Conservation (phyloP, 139 green algal genomes). For the Parachlorella kessleri region DNA sequence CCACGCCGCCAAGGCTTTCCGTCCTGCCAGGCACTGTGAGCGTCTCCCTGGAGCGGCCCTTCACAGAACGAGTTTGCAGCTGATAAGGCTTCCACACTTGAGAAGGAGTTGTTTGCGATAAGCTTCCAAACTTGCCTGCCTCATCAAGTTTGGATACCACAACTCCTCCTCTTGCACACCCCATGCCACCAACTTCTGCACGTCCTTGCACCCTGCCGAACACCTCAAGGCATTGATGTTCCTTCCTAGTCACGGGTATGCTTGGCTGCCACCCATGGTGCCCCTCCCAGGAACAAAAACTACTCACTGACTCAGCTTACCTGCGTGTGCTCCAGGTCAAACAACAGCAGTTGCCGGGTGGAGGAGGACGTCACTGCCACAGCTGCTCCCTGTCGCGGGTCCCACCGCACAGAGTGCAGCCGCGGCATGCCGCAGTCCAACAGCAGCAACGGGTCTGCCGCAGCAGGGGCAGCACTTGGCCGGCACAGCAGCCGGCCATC, state of each 20-base stretch:
- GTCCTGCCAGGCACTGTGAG: background rate
- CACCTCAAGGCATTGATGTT: no score
- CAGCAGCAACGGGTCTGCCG: conserved; percentile 23
- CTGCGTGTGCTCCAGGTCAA: conserved; percentile 41
- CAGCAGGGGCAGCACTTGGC: background rate
- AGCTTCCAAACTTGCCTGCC: no score
- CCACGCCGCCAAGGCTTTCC: background rate
- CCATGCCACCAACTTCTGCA: no score
- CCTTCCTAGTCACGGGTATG: no score
- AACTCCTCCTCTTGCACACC: no score
- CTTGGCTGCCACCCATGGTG: background rate
- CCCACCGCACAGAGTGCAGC: conserved; percentile 35
- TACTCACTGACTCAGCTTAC: background rate
- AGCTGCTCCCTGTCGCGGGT: conserved; percentile 28
- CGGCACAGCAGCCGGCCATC: background rate
- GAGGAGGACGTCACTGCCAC: conserved; percentile 16
- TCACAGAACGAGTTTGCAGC: no score
- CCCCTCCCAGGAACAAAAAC: background rate
- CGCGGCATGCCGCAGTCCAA: conserved; percentile 17
- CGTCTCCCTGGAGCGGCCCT: conserved; percentile 11
- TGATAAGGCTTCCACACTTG: no score
- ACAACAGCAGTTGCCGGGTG: conserved; percentile 26
- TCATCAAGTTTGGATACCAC: no score
- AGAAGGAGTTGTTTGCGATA: no score
- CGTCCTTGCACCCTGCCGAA: no score